Evolutionary conservation across 2,329 filamentous ascomycete species (phyloP), one percentile per base, ranked within the genome.

Genomic region (Penicillium sp.): DNA sequence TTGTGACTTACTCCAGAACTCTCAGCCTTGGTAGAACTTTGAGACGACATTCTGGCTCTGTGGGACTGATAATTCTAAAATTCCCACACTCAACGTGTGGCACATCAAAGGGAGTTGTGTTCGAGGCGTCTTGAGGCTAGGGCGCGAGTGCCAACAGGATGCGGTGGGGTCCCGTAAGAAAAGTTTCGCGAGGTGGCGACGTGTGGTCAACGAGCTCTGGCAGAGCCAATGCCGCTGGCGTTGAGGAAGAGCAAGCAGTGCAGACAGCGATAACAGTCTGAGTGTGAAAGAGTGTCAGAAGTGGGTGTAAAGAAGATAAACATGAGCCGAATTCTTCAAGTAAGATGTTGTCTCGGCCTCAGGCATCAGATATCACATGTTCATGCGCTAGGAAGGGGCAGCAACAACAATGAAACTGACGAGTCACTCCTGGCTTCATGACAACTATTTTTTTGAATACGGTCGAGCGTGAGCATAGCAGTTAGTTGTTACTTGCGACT

Each of bases 1-100:
- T 48, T 11, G 13, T 8, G 36, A 53, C 66, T 59, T 56, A 70
- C 68, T 29, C 65, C 67, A 1, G 66, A 65, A 14, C 58, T 28
- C 56, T 68, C 66, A 7, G 51, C 50, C 35, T 40, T 51, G 25
- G 46, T 34, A 18, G 50, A 52, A 45, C 30, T 49, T 35, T 29
- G 47, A 29, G 50, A 39, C 37, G 49, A 50, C 57, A 58, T 61
- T 6, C 47, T 46, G 41, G 30, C 39, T 18, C 18, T 28, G 12
- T 18, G 8, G 2, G 16, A 38, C 30, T 34, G 10, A 3, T 38
- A n/a, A 22, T 41, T 38, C 28, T 51, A 48, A 38, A 16, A 16
- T 49, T 19, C 35, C 30, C 29, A 22, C 16, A 25, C 11, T 6
- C n/a, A 27, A 14, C 43, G 40, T 28, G 49, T 11, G 1, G n/a